Percentiles rank a stretch among this genome's conserved stretches.
Evolutionary conservation across 1,284 basidiomycete species (phyloP).

Genomic region (Boletus mariae): DNA sequence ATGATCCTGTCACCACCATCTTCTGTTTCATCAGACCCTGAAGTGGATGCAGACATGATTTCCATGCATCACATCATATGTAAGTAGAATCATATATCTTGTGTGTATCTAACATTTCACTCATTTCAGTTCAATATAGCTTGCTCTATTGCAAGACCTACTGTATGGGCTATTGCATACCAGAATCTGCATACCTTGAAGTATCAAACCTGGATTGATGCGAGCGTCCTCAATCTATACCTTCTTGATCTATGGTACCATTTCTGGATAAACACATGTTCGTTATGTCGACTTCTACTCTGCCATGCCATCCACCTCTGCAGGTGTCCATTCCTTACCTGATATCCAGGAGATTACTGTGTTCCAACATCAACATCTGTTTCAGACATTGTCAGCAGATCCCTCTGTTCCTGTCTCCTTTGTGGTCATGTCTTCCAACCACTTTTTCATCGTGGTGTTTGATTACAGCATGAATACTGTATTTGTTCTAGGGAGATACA

Average conservation of each 20-base stretch:
- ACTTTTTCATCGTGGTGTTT: background rate
- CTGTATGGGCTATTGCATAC: constrained; percentile 1
- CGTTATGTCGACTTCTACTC: background rate
- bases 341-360: too few relatives aligned
- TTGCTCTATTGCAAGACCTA: background rate
- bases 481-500: background rate
- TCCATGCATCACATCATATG: too few relatives aligned
- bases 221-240: background rate
- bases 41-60: too few relatives aligned
- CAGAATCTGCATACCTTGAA: background rate
- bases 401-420: background rate
- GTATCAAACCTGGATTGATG: constrained; percentile 2
- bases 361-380: too few relatives aligned
- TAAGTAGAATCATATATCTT: too few relatives aligned
- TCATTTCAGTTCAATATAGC: background rate
- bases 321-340: background rate
- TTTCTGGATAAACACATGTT: background rate
- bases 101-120: too few relatives aligned
- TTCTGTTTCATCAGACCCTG: too few relatives aligned
- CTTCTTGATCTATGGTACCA: background rate
- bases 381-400: too few relatives aligned
- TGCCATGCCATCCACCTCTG: background rate
- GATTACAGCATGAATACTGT: background rate
- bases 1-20: too few relatives aligned
- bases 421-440: background rate